Base-by-base conservation (phyloP, 2,329 filamentous ascomycete genomes). In the Fusarium pseudonygamai region DNA sequence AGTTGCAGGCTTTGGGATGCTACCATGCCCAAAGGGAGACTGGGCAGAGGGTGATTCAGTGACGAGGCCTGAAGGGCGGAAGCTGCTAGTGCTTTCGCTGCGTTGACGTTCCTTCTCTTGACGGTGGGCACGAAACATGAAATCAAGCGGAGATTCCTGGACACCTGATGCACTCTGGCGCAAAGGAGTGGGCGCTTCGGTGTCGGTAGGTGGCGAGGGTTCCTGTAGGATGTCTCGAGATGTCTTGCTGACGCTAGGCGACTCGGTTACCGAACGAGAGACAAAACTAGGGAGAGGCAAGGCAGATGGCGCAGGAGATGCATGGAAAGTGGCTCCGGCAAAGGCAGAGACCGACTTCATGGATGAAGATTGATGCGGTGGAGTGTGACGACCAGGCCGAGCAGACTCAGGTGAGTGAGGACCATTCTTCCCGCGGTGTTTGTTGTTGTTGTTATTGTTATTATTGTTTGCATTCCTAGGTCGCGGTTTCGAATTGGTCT, bases 251-350 rank as follows among this genome's bases (percentile, higher is more conserved):
- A 73, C 53, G 52, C 72, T 69, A 11, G 87, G 89, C 7, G 91
- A 91, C 64, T 93, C 91, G 7, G 91, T 91, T 18, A 93, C 87
- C 1, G 93, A 91, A 78, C 93, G 95, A 34, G 93, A 92, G 39
- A 86, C 89, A 81, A 98, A 97, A 78, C 93, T 97, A 16, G 96
- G 96, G 66, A 98, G 93, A 1, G 96, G 96, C 37, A 99, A 86
- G 30, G 94, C 91, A 14, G 95, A 97, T 1, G 96, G 93, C 4
- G 95, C 96, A 26, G 96, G 96, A 14, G 96, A 98, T 45, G 95
- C 93, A 82, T 98, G 95, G 81, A 98, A 99, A 10, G 95, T 97
- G 39, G 96, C 93, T 20, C 96, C 96, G 43, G 96, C 96, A 83
- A 97, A 99, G 50, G 92, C 91, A 67, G 90, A 83, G 36, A 82